Conservation (phyloP, 257 asterid species). For the Nicotiana tabacum region DNA sequence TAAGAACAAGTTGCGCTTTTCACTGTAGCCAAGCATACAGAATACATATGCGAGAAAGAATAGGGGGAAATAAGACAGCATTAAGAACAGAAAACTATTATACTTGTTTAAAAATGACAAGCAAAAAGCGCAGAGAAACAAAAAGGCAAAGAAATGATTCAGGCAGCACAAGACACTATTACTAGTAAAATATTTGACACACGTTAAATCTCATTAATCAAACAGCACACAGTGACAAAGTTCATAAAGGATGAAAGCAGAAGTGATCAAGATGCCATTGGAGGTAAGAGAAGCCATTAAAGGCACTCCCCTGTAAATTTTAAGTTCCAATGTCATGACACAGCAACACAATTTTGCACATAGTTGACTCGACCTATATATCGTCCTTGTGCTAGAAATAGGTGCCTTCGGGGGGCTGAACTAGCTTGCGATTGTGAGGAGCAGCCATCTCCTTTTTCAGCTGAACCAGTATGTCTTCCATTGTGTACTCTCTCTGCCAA, state of each 20-base stretch:
- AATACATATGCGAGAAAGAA: not conserved
- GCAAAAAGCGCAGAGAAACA: not conserved
- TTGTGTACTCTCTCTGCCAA: conserved; percentile 80
- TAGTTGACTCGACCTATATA: not conserved
- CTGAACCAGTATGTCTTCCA: conserved; percentile 59
- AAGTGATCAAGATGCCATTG: not conserved
- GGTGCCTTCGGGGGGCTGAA: conserved; percentile 88
- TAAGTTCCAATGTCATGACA: conserved; percentile 11
- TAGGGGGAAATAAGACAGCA: not conserved
- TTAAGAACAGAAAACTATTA: not conserved
- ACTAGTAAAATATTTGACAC: not conserved
- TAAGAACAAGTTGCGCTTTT: too few relatives aligned
- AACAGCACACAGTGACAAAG: conserved; percentile 10
- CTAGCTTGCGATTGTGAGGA: conserved; percentile 60
- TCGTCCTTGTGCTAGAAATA: conserved; percentile 43
- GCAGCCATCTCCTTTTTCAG: conserved; percentile 69
- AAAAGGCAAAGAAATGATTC: not conserved
- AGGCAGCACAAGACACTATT: not conserved
- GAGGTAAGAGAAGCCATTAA: not conserved
- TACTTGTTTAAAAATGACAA: not conserved
- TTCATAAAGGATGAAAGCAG: not conserved
- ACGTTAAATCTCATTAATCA: not conserved
- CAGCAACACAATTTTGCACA: conserved; percentile 1
- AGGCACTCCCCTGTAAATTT: not conserved
- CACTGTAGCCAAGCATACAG: not conserved